Percentiles rank a stretch among this genome's conserved stretches.
Conservation (phyloP, 331 rosid species). For the Ulmus americana region DNA sequence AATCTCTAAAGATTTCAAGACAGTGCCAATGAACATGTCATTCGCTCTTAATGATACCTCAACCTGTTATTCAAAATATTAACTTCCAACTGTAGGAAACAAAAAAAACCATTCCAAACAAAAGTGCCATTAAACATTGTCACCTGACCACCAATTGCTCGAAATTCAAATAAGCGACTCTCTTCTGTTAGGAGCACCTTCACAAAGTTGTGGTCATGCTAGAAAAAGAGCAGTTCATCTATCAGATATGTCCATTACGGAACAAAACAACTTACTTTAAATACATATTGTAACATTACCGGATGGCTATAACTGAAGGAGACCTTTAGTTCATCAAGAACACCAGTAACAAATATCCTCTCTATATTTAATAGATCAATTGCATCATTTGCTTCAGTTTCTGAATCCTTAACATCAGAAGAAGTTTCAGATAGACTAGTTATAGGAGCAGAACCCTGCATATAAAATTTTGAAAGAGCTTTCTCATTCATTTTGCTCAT, state of each 20-base stretch:
- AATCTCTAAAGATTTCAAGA: conserved; percentile 87
- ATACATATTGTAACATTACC: conserved; percentile 38
- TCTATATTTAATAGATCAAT: conserved; percentile 43
- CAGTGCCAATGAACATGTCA: conserved; percentile 77
- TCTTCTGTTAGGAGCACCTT: conserved; percentile 80
- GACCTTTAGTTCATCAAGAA: conserved; percentile 88
- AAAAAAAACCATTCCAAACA: background rate
- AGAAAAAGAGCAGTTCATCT: conserved; percentile 19
- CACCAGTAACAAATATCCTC: conserved; percentile 70
- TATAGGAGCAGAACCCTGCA: conserved; percentile 78
- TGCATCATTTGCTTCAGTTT: conserved; percentile 34
- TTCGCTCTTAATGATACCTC: conserved; percentile 69
- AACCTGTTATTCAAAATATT: conserved; percentile 47
- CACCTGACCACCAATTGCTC: conserved; percentile 98
- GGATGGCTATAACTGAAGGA: conserved; percentile 67
- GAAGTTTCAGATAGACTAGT: conserved; percentile 74
- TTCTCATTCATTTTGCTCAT: background rate
- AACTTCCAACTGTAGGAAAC: conserved; percentile 26
- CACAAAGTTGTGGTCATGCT: conserved; percentile 62
- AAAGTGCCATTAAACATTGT: background rate
- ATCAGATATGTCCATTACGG: conserved; percentile 16
- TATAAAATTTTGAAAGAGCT: conserved; percentile 17
- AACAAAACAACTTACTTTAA: background rate
- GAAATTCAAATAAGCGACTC: conserved; percentile 71
- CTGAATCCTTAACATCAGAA: conserved; percentile 66